Percentiles rank a stretch among this genome's conserved stretches.
These are phyloP conservation scores for Colletotrichum camelliae DNA, from an alignment of 2,329 filamentous ascomycete genomes.

Conservation along the genomic window DNA sequence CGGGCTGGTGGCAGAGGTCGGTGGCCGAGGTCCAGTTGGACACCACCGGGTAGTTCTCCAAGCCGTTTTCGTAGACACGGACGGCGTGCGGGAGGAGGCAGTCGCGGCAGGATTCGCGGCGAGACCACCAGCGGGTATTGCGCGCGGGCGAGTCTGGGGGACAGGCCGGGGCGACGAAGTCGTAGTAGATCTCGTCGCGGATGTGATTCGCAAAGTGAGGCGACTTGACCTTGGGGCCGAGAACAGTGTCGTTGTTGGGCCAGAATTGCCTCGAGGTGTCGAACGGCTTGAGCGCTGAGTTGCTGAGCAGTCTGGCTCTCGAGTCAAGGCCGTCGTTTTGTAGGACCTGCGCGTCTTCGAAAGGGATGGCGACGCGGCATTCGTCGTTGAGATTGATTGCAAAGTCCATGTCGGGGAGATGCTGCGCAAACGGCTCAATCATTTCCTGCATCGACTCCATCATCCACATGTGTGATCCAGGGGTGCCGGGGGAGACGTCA, in stretches of 20 bases:
- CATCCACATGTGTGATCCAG: slow-evolving; percentile 37
- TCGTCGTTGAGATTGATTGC: slow-evolving; percentile 68
- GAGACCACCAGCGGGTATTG: slow-evolving; percentile 42
- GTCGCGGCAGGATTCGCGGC: slow-evolving; percentile 33
- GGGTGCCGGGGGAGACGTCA: slow-evolving; percentile 35
- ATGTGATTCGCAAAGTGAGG: slow-evolving; percentile 25
- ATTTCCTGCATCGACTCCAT: slow-evolving; percentile 58
- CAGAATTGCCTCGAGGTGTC: slow-evolving; percentile 12
- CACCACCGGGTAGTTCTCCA: slow-evolving; percentile 36
- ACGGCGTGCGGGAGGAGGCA: slow-evolving; percentile 42
- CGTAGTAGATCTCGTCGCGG: slow-evolving; percentile 36
- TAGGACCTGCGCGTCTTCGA: neutral
- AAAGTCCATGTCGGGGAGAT: slow-evolving; percentile 79
- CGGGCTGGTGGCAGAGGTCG: slow-evolving; percentile 55
- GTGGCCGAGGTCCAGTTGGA: slow-evolving; percentile 30
- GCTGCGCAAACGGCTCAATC: slow-evolving; percentile 70
- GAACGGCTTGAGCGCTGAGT: neutral
- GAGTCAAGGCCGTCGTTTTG: neutral
- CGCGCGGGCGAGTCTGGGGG: slow-evolving; percentile 51
- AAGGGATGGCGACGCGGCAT: slow-evolving; percentile 30
- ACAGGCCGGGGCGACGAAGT: slow-evolving; percentile 45
- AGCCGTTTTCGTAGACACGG: slow-evolving; percentile 29
- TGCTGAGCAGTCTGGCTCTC: neutral
- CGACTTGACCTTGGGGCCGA: neutral
- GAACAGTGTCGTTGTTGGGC: slow-evolving; percentile 5